A percentile compares a stretch with the other conserved stretches of the same genome.
These are phyloP conservation scores for Ascobolus immersus DNA, from an alignment of 495 filamentous ascomycete species.

Conservation along the genomic window DNA sequence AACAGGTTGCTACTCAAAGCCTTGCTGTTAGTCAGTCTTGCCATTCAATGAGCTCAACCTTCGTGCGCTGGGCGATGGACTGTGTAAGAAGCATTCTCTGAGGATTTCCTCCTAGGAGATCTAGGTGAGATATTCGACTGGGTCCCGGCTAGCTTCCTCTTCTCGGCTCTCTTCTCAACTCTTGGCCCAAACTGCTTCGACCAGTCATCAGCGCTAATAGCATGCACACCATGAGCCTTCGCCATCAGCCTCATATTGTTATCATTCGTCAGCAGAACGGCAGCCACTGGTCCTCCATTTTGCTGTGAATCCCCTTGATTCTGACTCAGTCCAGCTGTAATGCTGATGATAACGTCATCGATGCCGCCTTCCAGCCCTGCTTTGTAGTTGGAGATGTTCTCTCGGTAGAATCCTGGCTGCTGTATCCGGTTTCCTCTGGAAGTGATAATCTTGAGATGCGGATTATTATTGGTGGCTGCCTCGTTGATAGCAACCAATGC, in stretches of 20 bases:
- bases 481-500: slow-evolving; percentile 12
- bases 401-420: slow-evolving; percentile 12
- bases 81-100: too few relatives aligned
- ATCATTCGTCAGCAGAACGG: slow-evolving; percentile 15
- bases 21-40: too few relatives aligned
- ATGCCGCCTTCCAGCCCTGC: slow-evolving; percentile 11
- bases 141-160: too few relatives aligned
- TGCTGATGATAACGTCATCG: slow-evolving; percentile 15
- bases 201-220: too few relatives aligned
- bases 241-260: slow-evolving; percentile 15
- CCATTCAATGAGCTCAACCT: too few relatives aligned
- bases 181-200: too few relatives aligned
- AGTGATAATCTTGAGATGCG: slow-evolving; percentile 14
- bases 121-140: too few relatives aligned
- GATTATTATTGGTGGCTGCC: slow-evolving; percentile 9
- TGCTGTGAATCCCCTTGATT: slow-evolving; percentile 6
- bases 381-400: slow-evolving; percentile 9
- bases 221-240: slow-evolving; percentile 10
- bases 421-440: slow-evolving; percentile 12
- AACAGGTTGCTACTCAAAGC: too few relatives aligned
- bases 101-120: too few relatives aligned
- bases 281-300: slow-evolving; percentile 12
- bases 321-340: slow-evolving; percentile 8
- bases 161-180: too few relatives aligned
- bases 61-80: too few relatives aligned